These are phyloP conservation scores for Monosporascus cannonballus DNA, from an alignment of 2,329 filamentous ascomycete genomes.

Conservation along the genomic window DNA sequence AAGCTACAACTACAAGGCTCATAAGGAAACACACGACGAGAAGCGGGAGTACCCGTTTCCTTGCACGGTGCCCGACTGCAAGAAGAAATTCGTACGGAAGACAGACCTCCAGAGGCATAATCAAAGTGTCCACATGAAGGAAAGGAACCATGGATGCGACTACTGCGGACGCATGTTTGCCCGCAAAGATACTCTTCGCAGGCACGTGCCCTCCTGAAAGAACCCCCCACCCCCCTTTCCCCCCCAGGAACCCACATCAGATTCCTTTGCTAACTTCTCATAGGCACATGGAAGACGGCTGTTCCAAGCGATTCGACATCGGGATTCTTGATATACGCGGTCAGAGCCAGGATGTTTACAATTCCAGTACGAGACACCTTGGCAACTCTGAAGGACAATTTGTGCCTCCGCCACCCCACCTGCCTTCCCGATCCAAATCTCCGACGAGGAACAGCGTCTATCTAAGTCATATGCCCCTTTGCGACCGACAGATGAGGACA, in stretches of 20 bases:
- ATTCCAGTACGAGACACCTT: conserved; percentile 14
- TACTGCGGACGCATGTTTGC: conserved; percentile 68
- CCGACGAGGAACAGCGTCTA: conserved; percentile 10
- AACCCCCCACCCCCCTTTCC: background rate
- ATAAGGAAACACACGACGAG: conserved; percentile 78
- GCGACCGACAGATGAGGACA: conserved; percentile 17
- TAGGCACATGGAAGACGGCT: conserved; percentile 74
- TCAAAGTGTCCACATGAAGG: conserved; percentile 67
- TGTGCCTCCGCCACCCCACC: conserved; percentile 15
- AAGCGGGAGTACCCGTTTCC: conserved; percentile 63
- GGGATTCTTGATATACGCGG: conserved; percentile 41
- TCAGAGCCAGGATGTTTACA: conserved; percentile 19
- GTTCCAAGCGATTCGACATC: conserved; percentile 59
- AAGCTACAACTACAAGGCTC: conserved; percentile 81
- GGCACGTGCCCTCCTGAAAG: conserved; percentile 42
- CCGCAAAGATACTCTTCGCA: conserved; percentile 74
- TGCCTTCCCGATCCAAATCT: conserved; percentile 22
- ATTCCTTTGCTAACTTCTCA: conserved; percentile 1
- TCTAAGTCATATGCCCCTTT: conserved; percentile 18
- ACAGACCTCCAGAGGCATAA: conserved; percentile 66
- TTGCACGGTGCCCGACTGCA: conserved; percentile 60
- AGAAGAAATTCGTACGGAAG: conserved; percentile 73
- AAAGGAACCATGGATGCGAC: conserved; percentile 63
- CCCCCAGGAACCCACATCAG: background rate
- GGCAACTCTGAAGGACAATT: conserved; percentile 19